Evolutionary conservation across 140 eudicot species (phyloP).

Genomic region (Flaveria floridana): DNA sequence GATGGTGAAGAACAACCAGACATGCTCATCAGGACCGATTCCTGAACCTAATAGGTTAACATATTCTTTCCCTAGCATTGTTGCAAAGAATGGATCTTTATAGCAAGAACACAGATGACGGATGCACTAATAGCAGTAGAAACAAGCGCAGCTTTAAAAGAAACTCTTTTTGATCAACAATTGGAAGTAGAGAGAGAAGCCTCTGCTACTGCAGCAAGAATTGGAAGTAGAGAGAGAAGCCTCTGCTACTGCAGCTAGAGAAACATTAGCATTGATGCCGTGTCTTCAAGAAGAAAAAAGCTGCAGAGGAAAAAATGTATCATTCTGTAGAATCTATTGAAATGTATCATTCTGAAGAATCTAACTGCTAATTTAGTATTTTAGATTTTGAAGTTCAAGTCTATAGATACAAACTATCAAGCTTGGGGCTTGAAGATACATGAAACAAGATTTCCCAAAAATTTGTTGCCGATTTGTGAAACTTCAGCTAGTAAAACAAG

Average conservation of each 20-base stretch:
- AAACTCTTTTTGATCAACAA: slow-evolving; percentile 32
- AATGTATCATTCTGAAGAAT: no score
- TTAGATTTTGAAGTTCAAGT: no score
- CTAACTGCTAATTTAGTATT: no score
- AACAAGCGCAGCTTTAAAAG: slow-evolving; percentile 39
- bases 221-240: no score
- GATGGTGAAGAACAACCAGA: background rate
- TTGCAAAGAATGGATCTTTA: background rate
- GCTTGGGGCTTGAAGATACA: no score
- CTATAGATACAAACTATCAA: no score
- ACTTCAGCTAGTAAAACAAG: no score
- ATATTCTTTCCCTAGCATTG: background rate
- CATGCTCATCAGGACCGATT: background rate
- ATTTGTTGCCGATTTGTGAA: no score
- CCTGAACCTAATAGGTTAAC: background rate
- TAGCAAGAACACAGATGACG: background rate
- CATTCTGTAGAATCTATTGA: no score
- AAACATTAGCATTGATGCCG: slow-evolving; percentile 62
- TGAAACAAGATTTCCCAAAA: no score
- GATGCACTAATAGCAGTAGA: slow-evolving; percentile 27
- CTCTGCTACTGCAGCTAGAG: slow-evolving; percentile 48
- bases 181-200: no score
- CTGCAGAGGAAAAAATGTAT: background rate
- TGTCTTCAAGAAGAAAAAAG: slow-evolving; percentile 67
- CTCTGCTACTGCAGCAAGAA: no score